Percentiles rank a stretch among this genome's conserved stretches.
phyloP scores from a whole-genome alignment of 352 stramenopile genomes.

The Pythium oligandrum region DNA sequence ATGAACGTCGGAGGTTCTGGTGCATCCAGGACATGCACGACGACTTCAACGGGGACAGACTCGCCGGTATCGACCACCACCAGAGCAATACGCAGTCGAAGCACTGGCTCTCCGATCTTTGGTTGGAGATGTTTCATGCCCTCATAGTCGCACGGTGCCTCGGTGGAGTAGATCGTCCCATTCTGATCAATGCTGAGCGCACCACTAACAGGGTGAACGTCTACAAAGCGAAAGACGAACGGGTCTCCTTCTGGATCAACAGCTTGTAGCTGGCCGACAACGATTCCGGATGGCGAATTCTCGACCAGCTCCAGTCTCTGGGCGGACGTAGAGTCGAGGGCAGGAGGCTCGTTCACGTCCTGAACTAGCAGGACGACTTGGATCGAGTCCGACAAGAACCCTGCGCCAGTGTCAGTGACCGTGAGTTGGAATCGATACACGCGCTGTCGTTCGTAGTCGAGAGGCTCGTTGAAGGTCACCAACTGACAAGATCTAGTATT shows the following conservation, averaged over 20 bases:
- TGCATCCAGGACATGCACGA: conserved; percentile 15
- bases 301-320: conserved; percentile 27
- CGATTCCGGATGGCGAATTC: conserved; percentile 18
- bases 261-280: conserved; percentile 31
- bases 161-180: conserved; percentile 8
- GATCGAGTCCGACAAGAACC: conserved; percentile 35
- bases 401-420: conserved; percentile 40
- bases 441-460: conserved; percentile 38
- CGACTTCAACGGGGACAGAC: conserved; percentile 17
- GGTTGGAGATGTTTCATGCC: conserved; percentile 3
- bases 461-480: conserved; percentile 20
- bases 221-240: conserved; percentile 31
- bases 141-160: conserved; percentile 16
- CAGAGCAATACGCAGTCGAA: too few species aligned
- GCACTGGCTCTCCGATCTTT: too few species aligned
- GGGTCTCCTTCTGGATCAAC: conserved; percentile 42
- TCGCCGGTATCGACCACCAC: too few species aligned
- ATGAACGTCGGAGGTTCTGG: conserved; percentile 24
- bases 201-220: conserved; percentile 21
- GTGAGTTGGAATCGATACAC: conserved; percentile 36
- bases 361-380: conserved; percentile 38
- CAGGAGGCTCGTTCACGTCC: conserved; percentile 42
- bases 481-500: conserved; percentile 29
- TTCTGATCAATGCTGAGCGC: conserved; percentile 7
- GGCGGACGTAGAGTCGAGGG: conserved; percentile 22